Percentiles rank a stretch among this genome's conserved stretches.
Evolutionary conservation across 495 filamentous ascomycete species (phyloP).

Genomic region (Aspergillus affinis): DNA sequence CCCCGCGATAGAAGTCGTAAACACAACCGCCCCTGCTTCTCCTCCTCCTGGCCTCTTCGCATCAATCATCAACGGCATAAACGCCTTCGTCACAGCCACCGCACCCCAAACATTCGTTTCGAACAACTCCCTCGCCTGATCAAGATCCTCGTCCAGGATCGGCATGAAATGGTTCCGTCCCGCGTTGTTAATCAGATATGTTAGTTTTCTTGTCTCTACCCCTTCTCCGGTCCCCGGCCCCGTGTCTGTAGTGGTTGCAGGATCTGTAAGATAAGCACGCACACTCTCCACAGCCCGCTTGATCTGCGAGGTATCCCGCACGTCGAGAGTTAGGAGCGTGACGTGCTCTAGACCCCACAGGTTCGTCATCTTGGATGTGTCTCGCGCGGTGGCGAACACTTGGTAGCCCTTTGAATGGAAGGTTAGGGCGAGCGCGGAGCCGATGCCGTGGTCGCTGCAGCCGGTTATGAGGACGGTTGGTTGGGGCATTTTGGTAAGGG

Average conservation of each 20-base stretch:
- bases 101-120: constrained; percentile 55
- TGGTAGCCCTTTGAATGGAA: constrained; percentile 49
- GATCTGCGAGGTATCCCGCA: constrained; percentile 35
- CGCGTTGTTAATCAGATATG: constrained; percentile 58
- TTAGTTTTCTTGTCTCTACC: constrained; percentile 33
- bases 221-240: too few species aligned
- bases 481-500: not conserved
- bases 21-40: constrained; percentile 34
- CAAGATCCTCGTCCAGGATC: constrained; percentile 47
- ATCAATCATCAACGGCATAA: constrained; percentile 50
- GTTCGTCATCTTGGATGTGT: constrained; percentile 36
- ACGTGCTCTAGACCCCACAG: constrained; percentile 13
- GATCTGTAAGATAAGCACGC: too few species aligned
- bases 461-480: constrained; percentile 44
- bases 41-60: constrained; percentile 20
- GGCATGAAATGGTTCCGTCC: constrained; percentile 44
- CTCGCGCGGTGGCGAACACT: constrained; percentile 58
- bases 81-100: constrained; percentile 53
- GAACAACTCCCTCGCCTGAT: constrained; percentile 43
- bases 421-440: constrained; percentile 50
- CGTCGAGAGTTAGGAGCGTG: constrained; percentile 23
- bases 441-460: constrained; percentile 54
- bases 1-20: constrained; percentile 50
- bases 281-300: constrained; percentile 27
- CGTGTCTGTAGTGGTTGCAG: too few species aligned